These are phyloP conservation scores for Cicer cuneatum DNA, from an alignment of 306 rosid species.

Conservation along the genomic window DNA sequence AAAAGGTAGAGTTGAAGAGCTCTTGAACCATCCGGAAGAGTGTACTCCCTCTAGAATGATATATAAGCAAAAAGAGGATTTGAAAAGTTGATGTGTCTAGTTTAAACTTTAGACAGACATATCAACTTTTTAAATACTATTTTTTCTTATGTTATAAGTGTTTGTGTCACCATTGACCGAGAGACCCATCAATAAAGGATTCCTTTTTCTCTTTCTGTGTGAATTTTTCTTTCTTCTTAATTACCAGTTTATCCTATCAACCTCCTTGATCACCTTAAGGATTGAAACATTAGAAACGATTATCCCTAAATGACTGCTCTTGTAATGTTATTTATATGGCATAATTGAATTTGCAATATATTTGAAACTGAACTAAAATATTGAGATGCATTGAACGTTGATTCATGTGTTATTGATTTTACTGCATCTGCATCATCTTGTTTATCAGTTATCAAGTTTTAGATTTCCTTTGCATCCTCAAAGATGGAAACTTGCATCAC, in stretches of 20 bases:
- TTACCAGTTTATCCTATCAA: background rate
- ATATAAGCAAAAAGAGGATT: no score
- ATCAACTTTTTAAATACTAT: no score
- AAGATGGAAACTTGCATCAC: conserved; percentile 22
- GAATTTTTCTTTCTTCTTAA: background rate
- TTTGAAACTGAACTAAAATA: conserved; percentile 31
- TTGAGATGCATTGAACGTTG: conserved; percentile 10
- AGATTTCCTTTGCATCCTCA: conserved; percentile 31
- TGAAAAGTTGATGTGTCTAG: no score
- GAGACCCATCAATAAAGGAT: background rate
- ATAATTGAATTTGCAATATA: conserved; percentile 1
- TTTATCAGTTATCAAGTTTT: conserved; percentile 18
- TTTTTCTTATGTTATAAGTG: background rate
- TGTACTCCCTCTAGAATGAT: background rate
- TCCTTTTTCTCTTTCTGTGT: background rate
- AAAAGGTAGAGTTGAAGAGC: background rate
- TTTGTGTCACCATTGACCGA: background rate
- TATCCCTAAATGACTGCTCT: background rate
- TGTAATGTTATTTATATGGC: conserved; percentile 3
- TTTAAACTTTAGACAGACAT: no score
- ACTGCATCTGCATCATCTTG: conserved; percentile 33
- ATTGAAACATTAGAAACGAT: conserved; percentile 14
- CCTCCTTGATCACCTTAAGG: background rate
- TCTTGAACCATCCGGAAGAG: background rate
- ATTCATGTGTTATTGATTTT: conserved; percentile 1